Conservation (phyloP, 495 filamentous ascomycete species). For the Cudoniella acicularis region DNA sequence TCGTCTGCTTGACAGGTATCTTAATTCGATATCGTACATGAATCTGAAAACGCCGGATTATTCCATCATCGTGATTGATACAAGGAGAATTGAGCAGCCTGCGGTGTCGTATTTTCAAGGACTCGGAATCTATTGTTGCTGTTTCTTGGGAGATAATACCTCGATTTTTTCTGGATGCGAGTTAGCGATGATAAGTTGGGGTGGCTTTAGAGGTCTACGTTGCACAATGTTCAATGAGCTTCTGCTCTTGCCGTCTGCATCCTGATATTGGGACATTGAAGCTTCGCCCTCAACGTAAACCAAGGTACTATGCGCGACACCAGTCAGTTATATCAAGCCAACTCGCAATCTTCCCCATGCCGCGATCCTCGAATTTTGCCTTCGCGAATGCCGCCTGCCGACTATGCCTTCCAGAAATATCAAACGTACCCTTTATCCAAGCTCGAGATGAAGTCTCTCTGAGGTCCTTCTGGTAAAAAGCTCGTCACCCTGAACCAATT, state of each 20-base stretch:
- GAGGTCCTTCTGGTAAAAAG: constrained; percentile 57
- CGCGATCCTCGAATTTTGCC: too few relatives aligned
- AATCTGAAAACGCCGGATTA: not conserved
- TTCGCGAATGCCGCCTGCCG: too few relatives aligned
- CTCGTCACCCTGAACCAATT: constrained; percentile 73
- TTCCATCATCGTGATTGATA: not conserved
- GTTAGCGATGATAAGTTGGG: not conserved
- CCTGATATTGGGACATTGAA: constrained; percentile 55
- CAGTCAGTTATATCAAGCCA: too few relatives aligned
- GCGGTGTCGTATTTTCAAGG: not conserved
- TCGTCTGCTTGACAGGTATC: not conserved
- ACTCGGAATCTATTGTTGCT: not conserved
- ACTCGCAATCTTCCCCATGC: too few relatives aligned
- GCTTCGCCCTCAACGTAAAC: constrained; percentile 70
- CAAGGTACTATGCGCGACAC: constrained; percentile 15
- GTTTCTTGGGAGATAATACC: constrained; percentile 47
- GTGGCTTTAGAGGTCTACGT: constrained; percentile 47
- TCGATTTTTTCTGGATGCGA: constrained; percentile 51
- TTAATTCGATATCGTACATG: constrained; percentile 1
- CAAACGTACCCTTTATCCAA: constrained; percentile 76
- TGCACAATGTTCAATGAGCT: constrained; percentile 61
- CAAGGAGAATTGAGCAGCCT: not conserved
- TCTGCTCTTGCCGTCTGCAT: constrained; percentile 58
- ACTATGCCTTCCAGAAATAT: too few relatives aligned
- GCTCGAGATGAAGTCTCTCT: constrained; percentile 59